These are phyloP conservation scores for Zelonia costaricensis DNA, from an alignment of 208 protist genomes.

Conservation along the genomic window DNA sequence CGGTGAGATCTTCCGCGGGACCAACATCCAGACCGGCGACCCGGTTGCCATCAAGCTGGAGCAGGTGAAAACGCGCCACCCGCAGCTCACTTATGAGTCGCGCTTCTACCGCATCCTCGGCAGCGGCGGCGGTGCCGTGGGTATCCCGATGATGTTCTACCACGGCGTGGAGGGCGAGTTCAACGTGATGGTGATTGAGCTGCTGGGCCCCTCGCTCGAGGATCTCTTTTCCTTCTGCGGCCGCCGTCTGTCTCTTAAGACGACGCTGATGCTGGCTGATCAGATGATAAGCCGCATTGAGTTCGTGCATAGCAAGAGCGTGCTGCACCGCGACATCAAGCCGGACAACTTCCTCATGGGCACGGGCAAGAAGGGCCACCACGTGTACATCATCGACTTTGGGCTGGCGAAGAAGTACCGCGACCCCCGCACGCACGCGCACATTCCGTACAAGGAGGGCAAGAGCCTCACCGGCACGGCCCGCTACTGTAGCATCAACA, in stretches of 20 bases:
- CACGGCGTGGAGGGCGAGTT: constrained; percentile 92
- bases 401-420: constrained; percentile 99
- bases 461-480: constrained; percentile 99
- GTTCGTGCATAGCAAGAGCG: constrained; percentile 92
- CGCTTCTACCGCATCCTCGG: constrained; percentile 90
- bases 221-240: constrained; percentile 92
- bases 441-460: constrained; percentile 99
- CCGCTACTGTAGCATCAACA: constrained; percentile 99
- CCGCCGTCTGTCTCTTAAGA: constrained; percentile 91
- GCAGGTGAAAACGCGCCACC: constrained; percentile 87
- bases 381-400: constrained; percentile 99
- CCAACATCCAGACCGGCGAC: constrained; percentile 89
- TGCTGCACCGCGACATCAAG: constrained; percentile 95
- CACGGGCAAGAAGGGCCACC: constrained; percentile 83
- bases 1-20: constrained; percentile 93
- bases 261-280: constrained; percentile 92
- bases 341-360: constrained; percentile 96
- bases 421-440: constrained; percentile 97
- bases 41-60: constrained; percentile 94
- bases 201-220: constrained; percentile 92
- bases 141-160: constrained; percentile 89
- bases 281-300: constrained; percentile 92
- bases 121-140: constrained; percentile 66
- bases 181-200: constrained; percentile 95
- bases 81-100: constrained; percentile 92